Conservation (phyloP, 768 basidiomycete genomes). For the Chalciporus sphaerocephalus region DNA sequence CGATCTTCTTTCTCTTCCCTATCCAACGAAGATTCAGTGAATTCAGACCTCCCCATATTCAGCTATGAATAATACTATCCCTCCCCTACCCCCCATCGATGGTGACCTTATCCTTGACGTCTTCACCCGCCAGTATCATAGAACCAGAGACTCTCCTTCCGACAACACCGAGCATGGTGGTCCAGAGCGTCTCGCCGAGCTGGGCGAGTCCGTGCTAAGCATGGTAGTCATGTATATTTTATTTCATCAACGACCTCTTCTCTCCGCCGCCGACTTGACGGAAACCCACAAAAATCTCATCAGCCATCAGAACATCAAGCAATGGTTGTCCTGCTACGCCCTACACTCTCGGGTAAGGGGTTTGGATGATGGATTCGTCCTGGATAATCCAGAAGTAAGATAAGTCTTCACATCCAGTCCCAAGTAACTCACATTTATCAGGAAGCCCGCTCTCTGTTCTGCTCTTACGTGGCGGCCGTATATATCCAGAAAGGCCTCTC, state of each 20-base stretch:
- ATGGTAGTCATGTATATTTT: constrained; percentile 49
- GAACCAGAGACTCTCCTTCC: constrained; percentile 26
- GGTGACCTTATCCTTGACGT: constrained; percentile 59
- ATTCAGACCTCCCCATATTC: not conserved
- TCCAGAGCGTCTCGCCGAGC: constrained; percentile 52
- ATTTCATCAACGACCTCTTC: constrained; percentile 43
- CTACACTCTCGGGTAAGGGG: constrained; percentile 52
- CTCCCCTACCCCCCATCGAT: constrained; percentile 52
- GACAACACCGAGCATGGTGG: constrained; percentile 50
- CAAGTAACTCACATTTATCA: constrained; percentile 23
- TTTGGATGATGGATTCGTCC: constrained; percentile 32
- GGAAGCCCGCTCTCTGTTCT: constrained; percentile 55
- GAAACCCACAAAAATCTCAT: constrained; percentile 37
- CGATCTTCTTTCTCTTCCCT: not conserved
- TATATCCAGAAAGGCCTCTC: constrained; percentile 52
- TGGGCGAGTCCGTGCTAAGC: constrained; percentile 52
- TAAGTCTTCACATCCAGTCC: not conserved
- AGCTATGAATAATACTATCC: constrained; percentile 33
- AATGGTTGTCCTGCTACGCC: constrained; percentile 50
- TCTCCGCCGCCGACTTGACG: constrained; percentile 39
- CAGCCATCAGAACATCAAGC: constrained; percentile 37
- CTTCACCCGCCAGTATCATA: constrained; percentile 46
- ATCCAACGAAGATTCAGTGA: not conserved
- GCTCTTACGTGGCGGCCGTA: constrained; percentile 64
- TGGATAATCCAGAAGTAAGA: constrained; percentile 37